Conservation (phyloP, 371 early-diverging fungal species). For the Mortierella sp. region DNA sequence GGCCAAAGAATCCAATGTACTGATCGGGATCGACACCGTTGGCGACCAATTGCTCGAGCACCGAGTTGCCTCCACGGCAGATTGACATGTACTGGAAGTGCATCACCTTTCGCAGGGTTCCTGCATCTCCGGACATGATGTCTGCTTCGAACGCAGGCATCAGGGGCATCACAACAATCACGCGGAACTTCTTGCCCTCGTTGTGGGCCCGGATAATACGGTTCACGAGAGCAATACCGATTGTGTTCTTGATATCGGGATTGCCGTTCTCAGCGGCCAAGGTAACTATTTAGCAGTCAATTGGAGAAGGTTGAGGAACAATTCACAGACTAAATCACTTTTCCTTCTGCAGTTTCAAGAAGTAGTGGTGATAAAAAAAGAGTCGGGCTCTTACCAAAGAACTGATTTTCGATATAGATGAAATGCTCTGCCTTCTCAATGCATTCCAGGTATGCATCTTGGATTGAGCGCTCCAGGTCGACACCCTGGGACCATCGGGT, state of each 20-base stretch:
- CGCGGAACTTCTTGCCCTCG: conserved; percentile 78
- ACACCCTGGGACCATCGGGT: conserved; percentile 77
- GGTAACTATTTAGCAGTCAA: conserved; percentile 57
- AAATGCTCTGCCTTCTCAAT: conserved; percentile 85
- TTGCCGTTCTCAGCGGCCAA: conserved; percentile 65
- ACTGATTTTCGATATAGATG: conserved; percentile 97
- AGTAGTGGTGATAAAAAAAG: no score
- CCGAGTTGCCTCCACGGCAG: conserved; percentile 78
- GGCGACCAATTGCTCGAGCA: conserved; percentile 66
- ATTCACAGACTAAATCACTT: not conserved
- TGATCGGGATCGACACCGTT: conserved; percentile 74
- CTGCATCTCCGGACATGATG: conserved; percentile 77
- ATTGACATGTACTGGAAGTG: conserved; percentile 86
- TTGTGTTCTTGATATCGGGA: conserved; percentile 74
- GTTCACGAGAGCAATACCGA: conserved; percentile 80
- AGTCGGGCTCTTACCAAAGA: conserved; percentile 77
- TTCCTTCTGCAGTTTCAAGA: not conserved
- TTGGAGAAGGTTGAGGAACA: not conserved
- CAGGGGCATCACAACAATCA: conserved; percentile 90
- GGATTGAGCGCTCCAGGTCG: conserved; percentile 80
- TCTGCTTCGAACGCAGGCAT: conserved; percentile 93
- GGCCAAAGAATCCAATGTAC: conserved; percentile 83
- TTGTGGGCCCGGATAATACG: conserved; percentile 83
- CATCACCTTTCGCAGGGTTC: conserved; percentile 81
- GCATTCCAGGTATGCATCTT: conserved; percentile 81